A percentile compares a stretch with the other conserved stretches of the same genome.
phyloP scores from a whole-genome alignment of 495 filamentous ascomycete genomes.

The Neurospora sp. region DNA sequence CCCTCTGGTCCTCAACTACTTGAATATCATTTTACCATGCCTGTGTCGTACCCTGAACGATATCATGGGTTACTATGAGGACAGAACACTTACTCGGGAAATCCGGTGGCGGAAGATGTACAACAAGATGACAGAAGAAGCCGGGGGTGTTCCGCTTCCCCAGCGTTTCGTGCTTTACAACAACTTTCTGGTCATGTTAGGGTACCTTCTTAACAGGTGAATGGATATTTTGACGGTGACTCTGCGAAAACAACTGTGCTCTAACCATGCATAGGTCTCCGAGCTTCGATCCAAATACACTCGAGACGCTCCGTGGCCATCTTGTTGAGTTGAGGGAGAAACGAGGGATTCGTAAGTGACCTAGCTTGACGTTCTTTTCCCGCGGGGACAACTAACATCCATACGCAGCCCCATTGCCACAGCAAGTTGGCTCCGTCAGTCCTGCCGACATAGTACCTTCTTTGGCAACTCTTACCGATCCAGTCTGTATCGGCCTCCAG shows the following conservation, averaged over 20 bases:
- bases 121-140: constrained; percentile 40
- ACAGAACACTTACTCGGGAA: constrained; percentile 34
- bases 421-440: constrained; percentile 12
- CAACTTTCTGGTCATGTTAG: constrained; percentile 37
- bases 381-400: neutral
- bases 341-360: constrained; percentile 32
- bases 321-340: constrained; percentile 37
- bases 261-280: constrained; percentile 32
- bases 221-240: neutral
- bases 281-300: constrained; percentile 40
- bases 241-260: neutral
- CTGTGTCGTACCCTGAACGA: constrained; percentile 39
- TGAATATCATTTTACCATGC: constrained; percentile 42
- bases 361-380: neutral
- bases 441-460: neutral
- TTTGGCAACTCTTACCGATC: neutral
- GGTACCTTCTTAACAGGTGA: constrained; percentile 40
- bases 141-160: constrained; percentile 35
- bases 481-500: neutral
- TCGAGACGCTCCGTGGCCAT: constrained; percentile 36
- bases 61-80: constrained; percentile 40
- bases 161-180: constrained; percentile 45
- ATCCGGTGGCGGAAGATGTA: constrained; percentile 45
- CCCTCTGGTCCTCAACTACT: constrained; percentile 38
- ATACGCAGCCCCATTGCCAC: constrained; percentile 17